Evolutionary conservation across 2,329 filamentous ascomycete genomes (phyloP), one percentile per base, ranked within the genome.

Genomic region (Monosporascus cannonballus): DNA sequence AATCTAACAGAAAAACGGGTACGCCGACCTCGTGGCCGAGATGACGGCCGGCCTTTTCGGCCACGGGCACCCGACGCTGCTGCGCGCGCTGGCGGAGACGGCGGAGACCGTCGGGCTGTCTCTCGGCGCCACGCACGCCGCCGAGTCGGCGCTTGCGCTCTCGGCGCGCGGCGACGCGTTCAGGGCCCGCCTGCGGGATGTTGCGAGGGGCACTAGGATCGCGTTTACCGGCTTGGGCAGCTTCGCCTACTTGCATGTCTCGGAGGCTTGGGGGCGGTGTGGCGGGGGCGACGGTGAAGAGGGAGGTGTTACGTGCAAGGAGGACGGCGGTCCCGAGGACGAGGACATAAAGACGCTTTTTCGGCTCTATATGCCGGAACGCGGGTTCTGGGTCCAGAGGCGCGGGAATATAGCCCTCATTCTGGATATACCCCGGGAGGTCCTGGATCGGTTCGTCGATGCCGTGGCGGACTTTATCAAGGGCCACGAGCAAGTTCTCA

Each of bases 21-120:
- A 85, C 62, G 69, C 76, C 15, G 84, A 89, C 59, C 72, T 88
- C 7, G 71, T 84, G 1, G 78, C 79, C 36, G 85, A 88, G 64
- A 81, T 81, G 60, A 82, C 81, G 0, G 85, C 85, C 1, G 83
- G 80, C 2, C 72, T 89, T 14, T 87, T 81, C 61, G 85, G 85
- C 0, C 85, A 89, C 67, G 84, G 80, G 1, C 74, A 86, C 50
- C 76, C 79, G 0, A 59, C 70, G 2, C 79, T 89, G 51, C 22
- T 46, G 14, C 22, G 22, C 6, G 15, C 15, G 8, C 24, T 46
- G 14, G 7, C n/a, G 24, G 42, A 64, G 39, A 71, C 76, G 1
- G 61, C 83, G 3, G 61, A 71, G 1, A 65, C 68, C 6, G 64
- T 71, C 2, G 83, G 84, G 3, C 66, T 84, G 56, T 83, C 75